Evolutionary conservation across 768 basidiomycete species (phyloP).

Genomic region (Leucosporidium scottii): DNA sequence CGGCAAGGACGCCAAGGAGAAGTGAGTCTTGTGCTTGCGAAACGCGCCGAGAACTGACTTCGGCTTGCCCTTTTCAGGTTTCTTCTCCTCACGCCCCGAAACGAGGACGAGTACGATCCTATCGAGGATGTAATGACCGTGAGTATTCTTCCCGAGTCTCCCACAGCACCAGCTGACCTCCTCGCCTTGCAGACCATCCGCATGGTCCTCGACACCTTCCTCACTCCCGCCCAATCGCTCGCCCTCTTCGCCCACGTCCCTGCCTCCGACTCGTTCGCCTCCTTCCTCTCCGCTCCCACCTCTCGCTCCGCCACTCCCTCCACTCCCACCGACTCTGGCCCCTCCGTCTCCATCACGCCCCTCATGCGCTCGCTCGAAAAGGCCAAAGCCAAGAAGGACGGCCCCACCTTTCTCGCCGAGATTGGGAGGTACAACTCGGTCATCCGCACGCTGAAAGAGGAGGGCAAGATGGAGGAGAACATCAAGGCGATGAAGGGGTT

Average conservation of each 20-base stretch:
- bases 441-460: slow-evolving; percentile 23
- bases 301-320: slow-evolving; percentile 22
- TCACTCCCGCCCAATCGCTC: slow-evolving; percentile 33
- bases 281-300: slow-evolving; percentile 22
- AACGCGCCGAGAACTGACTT: neutral
- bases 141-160: neutral
- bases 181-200: slow-evolving; percentile 19
- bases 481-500: slow-evolving; percentile 46
- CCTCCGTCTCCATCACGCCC: slow-evolving; percentile 1
- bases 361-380: slow-evolving; percentile 32
- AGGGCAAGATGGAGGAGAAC: slow-evolving; percentile 24
- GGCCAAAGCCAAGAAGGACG: slow-evolving; percentile 27
- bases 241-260: slow-evolving; percentile 27
- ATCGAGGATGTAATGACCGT: slow-evolving; percentile 34
- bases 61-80: slow-evolving; percentile 3
- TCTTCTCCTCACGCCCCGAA: slow-evolving; percentile 15
- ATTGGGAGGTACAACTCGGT: slow-evolving; percentile 27
- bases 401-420: slow-evolving; percentile 28
- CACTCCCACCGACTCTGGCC: neutral
- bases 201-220: slow-evolving; percentile 29
- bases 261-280: slow-evolving; percentile 17
- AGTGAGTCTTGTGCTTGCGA: neutral
- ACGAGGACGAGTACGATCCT: slow-evolving; percentile 35
- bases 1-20: slow-evolving; percentile 17
- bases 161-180: neutral